Base-by-base conservation (phyloP, 73 alveolate genomes). In the Urostyla sp. region DNA sequence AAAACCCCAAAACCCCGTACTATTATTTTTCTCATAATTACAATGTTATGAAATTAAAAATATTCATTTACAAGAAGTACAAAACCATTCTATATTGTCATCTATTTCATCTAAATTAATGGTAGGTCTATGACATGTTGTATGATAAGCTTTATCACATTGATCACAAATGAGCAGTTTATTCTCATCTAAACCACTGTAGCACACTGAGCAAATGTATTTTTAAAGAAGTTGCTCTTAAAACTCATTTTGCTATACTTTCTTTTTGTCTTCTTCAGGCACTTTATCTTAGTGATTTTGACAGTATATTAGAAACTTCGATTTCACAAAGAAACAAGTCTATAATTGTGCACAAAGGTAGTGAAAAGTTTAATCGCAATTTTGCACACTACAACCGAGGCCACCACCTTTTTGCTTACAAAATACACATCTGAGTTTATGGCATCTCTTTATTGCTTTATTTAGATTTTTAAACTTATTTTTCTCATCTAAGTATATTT, bases 321-420 rank as follows among this genome's bases (percentile, higher is more conserved):
- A 66, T 43, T 66, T 66, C 7, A 66, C 80, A 45, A 66, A 66
- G 51, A 66, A 28, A 26, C 80, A 66, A 27, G 37, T 66, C 28
- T 51, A 40, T 7, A 43, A 36, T 44, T 66, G 37, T 6, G 80
- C 80, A 24, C 80, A 66, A 15, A 66, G 27, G 28, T 66, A 66
- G 46, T 66, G 80, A 44, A 40, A 66, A 24, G 51, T 66, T 26
- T 44, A 24, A 66, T 37, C 59, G 43, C 80, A 66, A 24, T 16
- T 44, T 20, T 44, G 37, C 18, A 66, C 48, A 28, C 5, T 40
- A 26, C 80, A 66, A 6, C 80, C 80, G 34, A 66, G 44, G 5
- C 80, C 80, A 1, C 67, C 80, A 7, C 80, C 80, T 63, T 66
- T 66, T 27, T 66, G 66, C 43, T 66, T 66, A 24, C 80, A 66